Evolutionary conservation across 306 rosid species (phyloP).

Genomic region (Prunus dulcis): DNA sequence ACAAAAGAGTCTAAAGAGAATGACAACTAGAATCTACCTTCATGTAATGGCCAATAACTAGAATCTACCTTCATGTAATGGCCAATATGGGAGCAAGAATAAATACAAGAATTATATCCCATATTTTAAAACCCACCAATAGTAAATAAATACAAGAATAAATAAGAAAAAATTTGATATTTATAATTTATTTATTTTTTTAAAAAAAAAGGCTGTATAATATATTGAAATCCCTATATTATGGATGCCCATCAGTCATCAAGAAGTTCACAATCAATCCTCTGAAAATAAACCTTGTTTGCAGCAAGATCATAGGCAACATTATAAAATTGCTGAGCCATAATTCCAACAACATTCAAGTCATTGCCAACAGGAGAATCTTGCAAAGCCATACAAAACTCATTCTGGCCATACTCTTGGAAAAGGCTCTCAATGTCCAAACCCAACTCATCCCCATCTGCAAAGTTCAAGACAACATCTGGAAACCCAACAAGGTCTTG

Average conservation of each 20-base stretch:
- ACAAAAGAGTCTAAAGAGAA: no score
- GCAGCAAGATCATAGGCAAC: constrained; percentile 35
- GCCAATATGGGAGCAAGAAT: no score
- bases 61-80: no score
- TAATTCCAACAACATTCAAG: constrained; percentile 20
- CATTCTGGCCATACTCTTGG: not conserved
- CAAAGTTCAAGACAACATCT: constrained; percentile 33
- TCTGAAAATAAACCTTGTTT: constrained; percentile 26
- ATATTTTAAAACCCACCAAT: no score
- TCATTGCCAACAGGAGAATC: not conserved
- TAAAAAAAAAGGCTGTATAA: no score
- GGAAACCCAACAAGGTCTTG: constrained; percentile 40
- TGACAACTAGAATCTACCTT: no score
- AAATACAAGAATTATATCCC: no score
- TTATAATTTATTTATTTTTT: no score
- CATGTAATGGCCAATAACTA: no score
- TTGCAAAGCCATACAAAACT: constrained; percentile 28
- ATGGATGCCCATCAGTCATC: not conserved
- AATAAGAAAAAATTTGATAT: no score
- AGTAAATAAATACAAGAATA: no score
- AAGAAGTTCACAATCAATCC: constrained; percentile 42
- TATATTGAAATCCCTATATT: not conserved
- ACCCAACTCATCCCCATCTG: constrained; percentile 30
- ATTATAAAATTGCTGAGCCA: constrained; percentile 43
- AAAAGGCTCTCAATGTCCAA: constrained; percentile 34